Evolutionary conservation across 75 land plant genomes (phyloP), one percentile per base, ranked within the genome.

Genomic region (Azolla pinnata): DNA sequence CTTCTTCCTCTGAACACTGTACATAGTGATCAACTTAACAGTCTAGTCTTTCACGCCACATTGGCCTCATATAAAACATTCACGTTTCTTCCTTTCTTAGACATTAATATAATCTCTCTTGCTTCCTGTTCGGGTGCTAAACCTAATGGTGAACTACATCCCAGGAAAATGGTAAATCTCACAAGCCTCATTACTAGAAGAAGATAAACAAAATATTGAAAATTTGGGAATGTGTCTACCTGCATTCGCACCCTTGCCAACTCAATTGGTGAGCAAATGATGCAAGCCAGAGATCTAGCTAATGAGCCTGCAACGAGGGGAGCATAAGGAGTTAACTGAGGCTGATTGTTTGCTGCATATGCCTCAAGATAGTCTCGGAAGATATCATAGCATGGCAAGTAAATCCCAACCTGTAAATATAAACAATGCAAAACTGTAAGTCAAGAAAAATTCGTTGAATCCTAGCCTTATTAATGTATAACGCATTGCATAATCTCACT

Each of bases 231-330:
- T n/a, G n/a, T 46, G 2, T 18, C 2, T 46, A 92, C 98, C 98
- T 93, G 98, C 98, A 93, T 93, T 4, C 98, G 83, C 3, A 97
- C 90, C 54, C 77, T 79, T 33, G 98, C 98, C 42, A 93, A 73
- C 61, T 93, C 98, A 61, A 93, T 75, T 25, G 98, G 98, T 24
- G 87, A 88, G 60, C 98, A 93, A 35, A 81, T 72, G 32, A 82
- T 73, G 63, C 96, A 89, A 16, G 98, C 98, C 32, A 93, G 61
- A 44, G 97, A 81, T 26, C 96, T 79, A 31, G 98, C 90, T 20
- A 81, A 17, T 19, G 98, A 79, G 14, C 98, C 96, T 20, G 98
- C 98, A 54, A 86, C 50, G 29, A 93, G 68, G 9, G 98, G 98
- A 17, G 71, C 86, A 66, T 81, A 89, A 29, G 91, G 91, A 19